Conservation (phyloP, 148 eudicot species). For the Rhododendron mucronatum region DNA sequence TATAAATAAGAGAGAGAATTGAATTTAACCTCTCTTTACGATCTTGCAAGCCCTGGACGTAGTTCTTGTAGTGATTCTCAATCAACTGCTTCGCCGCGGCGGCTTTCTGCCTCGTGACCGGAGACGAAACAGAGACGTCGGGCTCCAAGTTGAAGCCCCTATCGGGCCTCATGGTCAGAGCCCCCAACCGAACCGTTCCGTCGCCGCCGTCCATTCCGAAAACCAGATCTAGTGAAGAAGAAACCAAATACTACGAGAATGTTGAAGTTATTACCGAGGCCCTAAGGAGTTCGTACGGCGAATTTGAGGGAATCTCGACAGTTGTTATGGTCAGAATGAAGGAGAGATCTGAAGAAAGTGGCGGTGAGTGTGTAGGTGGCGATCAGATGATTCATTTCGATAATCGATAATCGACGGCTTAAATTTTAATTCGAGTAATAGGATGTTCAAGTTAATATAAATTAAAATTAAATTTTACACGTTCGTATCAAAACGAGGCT, state of each 20-base stretch:
- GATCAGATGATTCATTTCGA: too few relatives aligned
- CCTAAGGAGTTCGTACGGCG: not conserved
- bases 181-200: conserved; percentile 15
- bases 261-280: not conserved
- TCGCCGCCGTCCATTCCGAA: conserved; percentile 17
- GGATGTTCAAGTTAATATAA: fast-evolving
- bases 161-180: conserved; percentile 8
- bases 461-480: too few relatives aligned
- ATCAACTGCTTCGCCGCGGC: conserved; percentile 24
- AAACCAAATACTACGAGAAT: not conserved
- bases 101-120: conserved; percentile 22
- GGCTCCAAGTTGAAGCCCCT: conserved; percentile 11
- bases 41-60: conserved; percentile 22
- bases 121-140: conserved; percentile 18
- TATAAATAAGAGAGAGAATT: too few relatives aligned
- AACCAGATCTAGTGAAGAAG: conserved; percentile 8
- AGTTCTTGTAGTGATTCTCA: conserved; percentile 24
- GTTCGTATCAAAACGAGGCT: too few relatives aligned
- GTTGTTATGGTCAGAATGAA: not conserved
- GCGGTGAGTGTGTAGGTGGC: not conserved
- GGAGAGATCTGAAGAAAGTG: not conserved
- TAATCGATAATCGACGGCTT: too few relatives aligned
- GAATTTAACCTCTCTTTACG: conserved; percentile 18
- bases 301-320: not conserved
- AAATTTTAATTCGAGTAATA: too few relatives aligned